A percentile compares a stretch with the other conserved stretches of the same genome.
Evolutionary conservation across 495 filamentous ascomycete genomes (phyloP).

Genomic region (Aspergillus coremiiformis): DNA sequence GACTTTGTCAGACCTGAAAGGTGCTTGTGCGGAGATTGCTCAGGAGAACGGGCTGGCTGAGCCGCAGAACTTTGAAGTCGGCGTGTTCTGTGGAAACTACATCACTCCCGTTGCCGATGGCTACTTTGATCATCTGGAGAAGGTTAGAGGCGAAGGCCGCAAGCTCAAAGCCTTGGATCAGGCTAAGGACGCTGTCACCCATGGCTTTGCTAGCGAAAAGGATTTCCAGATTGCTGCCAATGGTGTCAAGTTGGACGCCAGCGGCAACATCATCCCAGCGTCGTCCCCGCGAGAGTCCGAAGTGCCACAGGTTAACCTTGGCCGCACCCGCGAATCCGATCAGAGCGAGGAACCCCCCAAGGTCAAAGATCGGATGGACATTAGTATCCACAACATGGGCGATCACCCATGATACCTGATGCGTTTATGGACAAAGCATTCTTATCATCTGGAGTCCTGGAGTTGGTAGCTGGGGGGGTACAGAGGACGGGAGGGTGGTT

Average conservation of each 20-base stretch:
- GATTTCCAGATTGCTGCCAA: conserved; percentile 58
- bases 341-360: conserved; percentile 29
- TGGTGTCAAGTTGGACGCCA: conserved; percentile 49
- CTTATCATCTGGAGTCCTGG: conserved; percentile 18
- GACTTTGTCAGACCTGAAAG: conserved; percentile 73
- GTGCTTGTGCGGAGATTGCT: conserved; percentile 64
- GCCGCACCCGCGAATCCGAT: conserved; percentile 12
- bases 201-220: conserved; percentile 54
- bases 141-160: conserved; percentile 61
- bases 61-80: conserved; percentile 75
- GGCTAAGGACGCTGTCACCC: conserved; percentile 60
- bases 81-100: conserved; percentile 91
- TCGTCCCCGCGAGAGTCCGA: conserved; percentile 26
- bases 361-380: conserved; percentile 50
- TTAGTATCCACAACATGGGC: conserved; percentile 52
- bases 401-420: conserved; percentile 34
- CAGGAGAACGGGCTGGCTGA: conserved; percentile 46
- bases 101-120: conserved; percentile 72
- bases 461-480: conserved; percentile 18
- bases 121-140: conserved; percentile 83
- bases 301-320: conserved; percentile 32
- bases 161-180: conserved; percentile 64
- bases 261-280: conserved; percentile 52
- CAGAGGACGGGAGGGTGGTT: conserved; percentile 14
- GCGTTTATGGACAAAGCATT: conserved; percentile 5